Base-by-base conservation (phyloP, 2,329 filamentous ascomycete species). In the Clarireedia hainanense region DNA sequence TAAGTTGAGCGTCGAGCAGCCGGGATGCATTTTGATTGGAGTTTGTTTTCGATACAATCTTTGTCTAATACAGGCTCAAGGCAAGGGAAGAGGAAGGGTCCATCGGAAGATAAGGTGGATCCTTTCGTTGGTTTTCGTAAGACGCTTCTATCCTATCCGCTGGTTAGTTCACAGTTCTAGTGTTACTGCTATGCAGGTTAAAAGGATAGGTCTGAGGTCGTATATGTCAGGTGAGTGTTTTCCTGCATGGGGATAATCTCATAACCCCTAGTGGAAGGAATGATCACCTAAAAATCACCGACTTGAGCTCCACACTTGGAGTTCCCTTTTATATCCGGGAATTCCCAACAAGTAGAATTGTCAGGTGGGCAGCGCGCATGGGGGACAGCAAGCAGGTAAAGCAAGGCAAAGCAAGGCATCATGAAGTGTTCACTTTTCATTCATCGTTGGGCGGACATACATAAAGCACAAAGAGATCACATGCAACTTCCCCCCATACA, bases 221-320 rank as follows among this genome's bases (percentile, higher is more conserved):
- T 43, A 34, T 37, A 42, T 53, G 51, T 54, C 52, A 54, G 52
- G 52, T 34, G 45, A 45, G 24, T 50, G 34, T 49, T 54, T 37
- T 34, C 45, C 45, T 45, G 45, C 20, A 9, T 17, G 20, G 15
- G 7, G 15, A 6, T 42, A 42, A 42, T 42, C 39, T 42, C 14
- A 42, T 17, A 42, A 17, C 39, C 15, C 14, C 20, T 42, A 17
- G 20, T 20, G 39, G 39, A 20, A 42, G 39, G 39, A 42, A 7
- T 14, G 39, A 20, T 42, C 39, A 5, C 15, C 39, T 10, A 42
- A 15, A 42, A 17, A 54, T 40, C 5, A 10, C 36, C 20, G 20
- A 42, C 10, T 30, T 26, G 12, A 54, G 39, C 34, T 54, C 40
- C 12, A 42, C 39, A 7, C 20, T 42, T 10, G 39, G 5, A 42